phyloP scores from a whole-genome alignment of 108 stramenopile species.

The Chaetoceros muelleri region DNA sequence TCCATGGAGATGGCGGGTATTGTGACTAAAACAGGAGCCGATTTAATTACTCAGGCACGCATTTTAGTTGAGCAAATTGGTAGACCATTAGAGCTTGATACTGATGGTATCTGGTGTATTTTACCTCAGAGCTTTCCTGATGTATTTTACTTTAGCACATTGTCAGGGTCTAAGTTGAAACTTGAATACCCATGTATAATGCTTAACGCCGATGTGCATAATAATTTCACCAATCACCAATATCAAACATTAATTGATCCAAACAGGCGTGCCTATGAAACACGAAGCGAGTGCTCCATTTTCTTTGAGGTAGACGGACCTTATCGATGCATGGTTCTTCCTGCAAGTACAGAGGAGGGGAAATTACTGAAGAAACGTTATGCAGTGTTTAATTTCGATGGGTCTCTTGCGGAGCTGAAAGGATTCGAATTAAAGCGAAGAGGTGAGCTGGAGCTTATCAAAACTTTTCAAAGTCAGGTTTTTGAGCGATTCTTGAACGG shows the following conservation, averaged over 20 bases:
- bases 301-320: constrained; percentile 99
- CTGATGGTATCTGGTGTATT: constrained; percentile 99
- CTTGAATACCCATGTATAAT: constrained; percentile 97
- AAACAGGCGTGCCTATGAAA: constrained; percentile 74
- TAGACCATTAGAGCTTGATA: constrained; percentile 96
- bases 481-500: constrained; percentile 95
- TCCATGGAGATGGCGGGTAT: constrained; percentile 99
- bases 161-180: constrained; percentile 65
- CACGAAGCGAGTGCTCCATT: constrained; percentile 93
- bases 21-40: constrained; percentile 97
- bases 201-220: constrained; percentile 98
- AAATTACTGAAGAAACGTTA: constrained; percentile 98
- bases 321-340: constrained; percentile 97
- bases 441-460: constrained; percentile 98
- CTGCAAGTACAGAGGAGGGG: constrained; percentile 97
- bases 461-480: constrained; percentile 96
- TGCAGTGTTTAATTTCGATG: constrained; percentile 99
- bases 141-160: constrained; percentile 71
- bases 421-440: constrained; percentile 99
- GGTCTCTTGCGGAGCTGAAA: constrained; percentile 97
- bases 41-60: constrained; percentile 95
- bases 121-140: constrained; percentile 95
- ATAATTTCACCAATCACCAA: constrained; percentile 98
- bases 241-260: constrained; percentile 90
- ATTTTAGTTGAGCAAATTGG: constrained; percentile 94